These are phyloP conservation scores for Calamus simplicifolius DNA, from an alignment of 176 grass and related monocot species.

Conservation along the genomic window DNA sequence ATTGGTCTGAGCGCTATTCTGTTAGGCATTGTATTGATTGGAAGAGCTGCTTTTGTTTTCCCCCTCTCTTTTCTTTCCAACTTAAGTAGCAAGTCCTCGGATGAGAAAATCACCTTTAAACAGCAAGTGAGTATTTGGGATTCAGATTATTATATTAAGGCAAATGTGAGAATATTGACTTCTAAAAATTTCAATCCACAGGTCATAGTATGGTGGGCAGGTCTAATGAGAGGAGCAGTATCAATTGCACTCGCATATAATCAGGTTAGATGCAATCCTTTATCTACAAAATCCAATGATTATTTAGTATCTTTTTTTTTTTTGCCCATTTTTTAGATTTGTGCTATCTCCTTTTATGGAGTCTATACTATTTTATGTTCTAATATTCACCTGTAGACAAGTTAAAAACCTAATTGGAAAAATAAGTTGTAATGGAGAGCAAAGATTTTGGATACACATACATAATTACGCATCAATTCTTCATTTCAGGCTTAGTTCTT, in stretches of 20 bases:
- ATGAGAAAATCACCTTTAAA: conserved; percentile 73
- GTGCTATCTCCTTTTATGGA: no score
- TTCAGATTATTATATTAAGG: background rate
- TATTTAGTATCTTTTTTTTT: no score
- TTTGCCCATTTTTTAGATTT: no score
- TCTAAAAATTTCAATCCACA: conserved; percentile 6
- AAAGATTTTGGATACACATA: no score
- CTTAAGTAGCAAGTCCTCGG: conserved; percentile 47
- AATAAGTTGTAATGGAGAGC: no score
- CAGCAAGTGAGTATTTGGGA: conserved; percentile 52
- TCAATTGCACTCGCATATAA: conserved; percentile 99
- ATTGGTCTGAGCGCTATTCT: conserved; percentile 68
- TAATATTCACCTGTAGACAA: no score
- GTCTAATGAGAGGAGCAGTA: conserved; percentile 99
- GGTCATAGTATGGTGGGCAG: conserved; percentile 92
- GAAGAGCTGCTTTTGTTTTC: conserved; percentile 84
- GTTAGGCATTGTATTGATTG: conserved; percentile 82
- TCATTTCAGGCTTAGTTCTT: no score
- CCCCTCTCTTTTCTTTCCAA: conserved; percentile 75
- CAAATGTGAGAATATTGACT: no score
- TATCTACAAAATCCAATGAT: conserved; percentile 1
- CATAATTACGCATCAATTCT: no score
- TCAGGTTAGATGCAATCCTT: conserved; percentile 48
- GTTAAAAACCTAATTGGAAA: no score
- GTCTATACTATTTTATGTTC: no score